Conservation (phyloP, 176 grass and related monocot species). For the Avena sativa region DNA sequence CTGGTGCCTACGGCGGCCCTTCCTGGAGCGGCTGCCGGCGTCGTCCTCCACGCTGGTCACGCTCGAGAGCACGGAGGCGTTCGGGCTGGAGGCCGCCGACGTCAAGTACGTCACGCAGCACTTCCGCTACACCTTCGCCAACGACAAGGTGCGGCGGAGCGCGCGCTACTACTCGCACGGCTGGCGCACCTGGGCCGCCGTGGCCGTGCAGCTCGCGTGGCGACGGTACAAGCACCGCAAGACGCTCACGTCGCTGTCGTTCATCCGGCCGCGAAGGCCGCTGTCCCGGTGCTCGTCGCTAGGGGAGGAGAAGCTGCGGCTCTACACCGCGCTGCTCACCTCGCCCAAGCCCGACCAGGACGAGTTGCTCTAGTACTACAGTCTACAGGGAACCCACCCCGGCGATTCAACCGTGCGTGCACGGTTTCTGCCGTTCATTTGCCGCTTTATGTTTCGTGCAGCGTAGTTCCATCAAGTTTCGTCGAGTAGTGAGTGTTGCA, state of each 20-base stretch:
- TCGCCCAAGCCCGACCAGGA: slow-evolving; percentile 88
- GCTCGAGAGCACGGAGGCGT: slow-evolving; percentile 81
- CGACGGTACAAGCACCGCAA: slow-evolving; percentile 75
- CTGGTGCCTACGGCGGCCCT: slow-evolving; percentile 88
- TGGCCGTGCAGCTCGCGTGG: slow-evolving; percentile 88
- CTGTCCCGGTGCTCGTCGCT: slow-evolving; percentile 73
- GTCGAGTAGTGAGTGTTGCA: too few relatives aligned
- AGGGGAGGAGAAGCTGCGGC: slow-evolving; percentile 83
- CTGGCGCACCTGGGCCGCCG: slow-evolving; percentile 91
- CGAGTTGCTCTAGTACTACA: slow-evolving; percentile 30
- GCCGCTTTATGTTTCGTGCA: too few relatives aligned
- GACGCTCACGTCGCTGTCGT: slow-evolving; percentile 72
- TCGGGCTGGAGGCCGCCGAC: slow-evolving; percentile 74
- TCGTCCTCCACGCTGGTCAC: slow-evolving; percentile 73
- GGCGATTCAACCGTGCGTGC: too few relatives aligned
- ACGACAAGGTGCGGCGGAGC: slow-evolving; percentile 77
- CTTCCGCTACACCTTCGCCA: slow-evolving; percentile 90
- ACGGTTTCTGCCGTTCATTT: too few relatives aligned
- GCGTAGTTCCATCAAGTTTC: too few relatives aligned
- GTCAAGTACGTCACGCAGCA: slow-evolving; percentile 97
- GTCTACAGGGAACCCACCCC: too few relatives aligned
- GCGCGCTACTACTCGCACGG: slow-evolving; percentile 91
- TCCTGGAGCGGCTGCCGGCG: slow-evolving; percentile 75
- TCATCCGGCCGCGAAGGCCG: slow-evolving; percentile 70
- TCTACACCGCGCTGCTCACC: slow-evolving; percentile 83